These are phyloP conservation scores for Colletotrichum sp. DNA, from an alignment of 2,329 filamentous ascomycete species.

Conservation along the genomic window DNA sequence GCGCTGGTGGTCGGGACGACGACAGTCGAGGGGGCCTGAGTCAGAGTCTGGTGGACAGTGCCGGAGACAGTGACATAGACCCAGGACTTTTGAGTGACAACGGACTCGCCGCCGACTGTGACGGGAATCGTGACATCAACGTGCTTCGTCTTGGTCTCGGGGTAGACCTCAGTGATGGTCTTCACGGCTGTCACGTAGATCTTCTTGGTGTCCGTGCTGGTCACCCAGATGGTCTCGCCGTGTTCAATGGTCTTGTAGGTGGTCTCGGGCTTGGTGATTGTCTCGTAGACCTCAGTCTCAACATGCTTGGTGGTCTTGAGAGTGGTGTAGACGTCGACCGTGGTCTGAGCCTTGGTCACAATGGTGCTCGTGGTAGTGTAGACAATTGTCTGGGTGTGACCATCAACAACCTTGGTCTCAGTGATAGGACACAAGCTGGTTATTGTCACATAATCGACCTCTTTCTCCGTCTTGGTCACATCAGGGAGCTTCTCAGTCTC, in stretches of 20 bases:
- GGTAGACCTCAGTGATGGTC: slow-evolving; percentile 42
- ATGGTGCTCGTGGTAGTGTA: slow-evolving; percentile 44
- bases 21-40: slow-evolving; percentile 30
- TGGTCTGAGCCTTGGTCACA: slow-evolving; percentile 32
- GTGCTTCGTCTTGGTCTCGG: slow-evolving; percentile 43
- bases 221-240: slow-evolving; percentile 37
- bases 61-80: slow-evolving; percentile 31
- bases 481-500: slow-evolving; percentile 38
- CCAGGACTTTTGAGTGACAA: slow-evolving; percentile 37
- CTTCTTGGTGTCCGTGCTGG: slow-evolving; percentile 47
- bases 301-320: slow-evolving; percentile 34
- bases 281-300: slow-evolving; percentile 41
- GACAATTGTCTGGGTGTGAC: slow-evolving; percentile 42
- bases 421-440: slow-evolving; percentile 25
- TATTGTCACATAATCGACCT: slow-evolving; percentile 24
- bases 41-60: slow-evolving; percentile 28
- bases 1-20: slow-evolving; percentile 34
- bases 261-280: slow-evolving; percentile 41
- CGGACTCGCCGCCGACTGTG: slow-evolving; percentile 30
- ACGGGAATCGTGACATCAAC: slow-evolving; percentile 46
- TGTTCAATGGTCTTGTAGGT: slow-evolving; percentile 49
- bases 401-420: slow-evolving; percentile 46
- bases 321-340: slow-evolving; percentile 37
- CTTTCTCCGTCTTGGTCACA: slow-evolving; percentile 35
- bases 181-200: slow-evolving; percentile 37